A percentile compares a stretch with the other conserved stretches of the same genome.
Evolutionary conservation across 176 grass and related monocot species (phyloP).

Genomic region (Alloteropsis semialata): DNA sequence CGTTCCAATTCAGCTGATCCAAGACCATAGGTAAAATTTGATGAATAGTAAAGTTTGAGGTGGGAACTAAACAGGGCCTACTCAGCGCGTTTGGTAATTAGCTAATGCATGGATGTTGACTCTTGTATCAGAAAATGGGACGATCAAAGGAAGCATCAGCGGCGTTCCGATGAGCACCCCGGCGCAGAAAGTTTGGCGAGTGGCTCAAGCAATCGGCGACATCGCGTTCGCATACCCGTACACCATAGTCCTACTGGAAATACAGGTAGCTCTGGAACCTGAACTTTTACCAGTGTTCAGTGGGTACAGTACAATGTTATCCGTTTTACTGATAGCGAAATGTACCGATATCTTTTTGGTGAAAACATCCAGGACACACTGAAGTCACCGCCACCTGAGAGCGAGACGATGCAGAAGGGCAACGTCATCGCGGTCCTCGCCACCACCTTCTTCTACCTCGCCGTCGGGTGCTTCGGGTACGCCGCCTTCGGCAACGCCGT

Average conservation of each 20-base stretch:
- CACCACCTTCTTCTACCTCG: slow-evolving; percentile 76
- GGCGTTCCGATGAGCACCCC: slow-evolving; percentile 32
- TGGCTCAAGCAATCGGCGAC: slow-evolving; percentile 50
- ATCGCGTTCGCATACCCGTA: slow-evolving; percentile 64
- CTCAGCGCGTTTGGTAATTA: no score
- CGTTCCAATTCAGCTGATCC: neutral
- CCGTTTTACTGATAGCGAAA: neutral
- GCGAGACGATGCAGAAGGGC: slow-evolving; percentile 52
- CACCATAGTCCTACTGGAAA: slow-evolving; percentile 56
- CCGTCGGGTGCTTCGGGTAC: slow-evolving; percentile 61
- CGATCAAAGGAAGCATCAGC: slow-evolving; percentile 36
- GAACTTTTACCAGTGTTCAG: neutral
- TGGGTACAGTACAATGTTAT: neutral
- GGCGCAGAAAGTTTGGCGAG: slow-evolving; percentile 54
- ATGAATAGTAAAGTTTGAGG: no score
- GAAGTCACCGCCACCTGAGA: slow-evolving; percentile 45
- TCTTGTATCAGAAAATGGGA: slow-evolving; percentile 33
- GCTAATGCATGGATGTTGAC: neutral
- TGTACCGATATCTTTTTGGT: neutral
- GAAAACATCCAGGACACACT: slow-evolving; percentile 45
- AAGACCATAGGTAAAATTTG: no score
- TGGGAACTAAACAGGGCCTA: no score
- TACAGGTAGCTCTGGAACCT: slow-evolving; percentile 35
- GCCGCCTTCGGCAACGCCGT: slow-evolving; percentile 60
- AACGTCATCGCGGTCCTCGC: slow-evolving; percentile 16